Evolutionary conservation across 805 yeast species (phyloP), one percentile per base, ranked within the genome.

Genomic region (Pichia deserticola): DNA sequence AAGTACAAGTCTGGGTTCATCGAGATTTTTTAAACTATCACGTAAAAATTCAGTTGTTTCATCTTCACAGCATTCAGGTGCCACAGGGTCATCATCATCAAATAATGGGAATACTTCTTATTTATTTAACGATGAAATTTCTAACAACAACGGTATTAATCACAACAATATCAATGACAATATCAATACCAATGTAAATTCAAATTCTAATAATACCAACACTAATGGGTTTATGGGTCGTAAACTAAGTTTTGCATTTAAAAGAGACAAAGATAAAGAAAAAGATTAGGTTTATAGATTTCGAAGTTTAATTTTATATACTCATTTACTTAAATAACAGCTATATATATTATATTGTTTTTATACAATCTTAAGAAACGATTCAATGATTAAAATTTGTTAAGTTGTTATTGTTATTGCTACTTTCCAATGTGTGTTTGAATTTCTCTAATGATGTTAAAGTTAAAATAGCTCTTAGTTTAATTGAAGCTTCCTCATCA

Each of bases 221-320:
- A n/a, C 29, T 28, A 44, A 38, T 15, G 48, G 51, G 10, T 42
- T 47, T 20, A 51, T 63, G 27, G 54, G 64, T n/a, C 55, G 64
- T 39, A 57, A 64, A 42, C 52, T 66, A 37, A 61, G 63, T 47
- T 57, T 67, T 54, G 63, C 67, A 28, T 61, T 63, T 49, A 65
- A 60, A 42, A 57, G 61, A 40, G 61, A 58, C n/a, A 52, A 51
- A 32, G 63, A 61, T n/a, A 57, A 57, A 40, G 64, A 60, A 30
- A 61, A 50, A 35, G 60, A 59, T 5, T 32, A 43, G 15, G 34
- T 30, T 30, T 7, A 7, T 30, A 9, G 9, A 30, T 30, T 30
- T 20, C 20, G 20, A 20, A 2, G 20, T 20, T 20, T 20, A 2
- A 20, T 20, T 20, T 20, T 20, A 20, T 20, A 20, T 20, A 20